Conservation (phyloP, 2,329 filamentous ascomycete genomes). For the Penicillium sp. region DNA sequence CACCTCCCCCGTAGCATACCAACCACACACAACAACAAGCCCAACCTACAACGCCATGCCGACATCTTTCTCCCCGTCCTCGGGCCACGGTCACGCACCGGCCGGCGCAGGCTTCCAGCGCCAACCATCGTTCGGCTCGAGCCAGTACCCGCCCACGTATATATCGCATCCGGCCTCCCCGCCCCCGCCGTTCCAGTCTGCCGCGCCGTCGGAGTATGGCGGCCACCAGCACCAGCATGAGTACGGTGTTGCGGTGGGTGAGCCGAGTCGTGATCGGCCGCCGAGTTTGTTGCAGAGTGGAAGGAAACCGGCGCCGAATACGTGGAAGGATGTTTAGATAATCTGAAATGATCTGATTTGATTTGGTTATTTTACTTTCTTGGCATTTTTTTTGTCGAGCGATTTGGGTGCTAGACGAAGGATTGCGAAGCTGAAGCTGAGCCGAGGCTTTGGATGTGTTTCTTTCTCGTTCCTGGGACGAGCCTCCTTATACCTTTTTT, state of each 20-base stretch:
- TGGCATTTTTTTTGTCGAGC: not conserved
- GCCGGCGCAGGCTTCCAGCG: constrained; percentile 23
- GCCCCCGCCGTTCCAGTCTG: constrained; percentile 34
- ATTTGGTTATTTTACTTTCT: not conserved
- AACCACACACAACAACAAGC: constrained; percentile 16
- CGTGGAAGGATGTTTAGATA: constrained; percentile 37
- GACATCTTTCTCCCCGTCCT: constrained; percentile 20
- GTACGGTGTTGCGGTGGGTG: constrained; percentile 10
- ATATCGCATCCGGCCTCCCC: constrained; percentile 30
- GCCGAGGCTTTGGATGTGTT: too few relatives aligned
- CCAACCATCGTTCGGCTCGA: constrained; percentile 28
- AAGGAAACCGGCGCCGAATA: constrained; percentile 39
- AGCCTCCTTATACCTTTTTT: constrained; percentile 1
- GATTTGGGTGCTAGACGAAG: too few relatives aligned
- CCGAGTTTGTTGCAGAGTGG: constrained; percentile 46
- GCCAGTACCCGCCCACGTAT: constrained; percentile 28
- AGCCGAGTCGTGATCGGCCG: constrained; percentile 35
- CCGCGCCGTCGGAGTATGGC: constrained; percentile 16
- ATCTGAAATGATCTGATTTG: not conserved
- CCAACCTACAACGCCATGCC: constrained; percentile 27
- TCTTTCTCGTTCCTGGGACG: not conserved
- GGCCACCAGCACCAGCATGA: not conserved
- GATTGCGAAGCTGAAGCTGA: too few relatives aligned
- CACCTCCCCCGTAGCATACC: constrained; percentile 25
- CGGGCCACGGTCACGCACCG: constrained; percentile 8